Conservation (phyloP, 129 eudicot species). For the Ambrosia trifida region DNA sequence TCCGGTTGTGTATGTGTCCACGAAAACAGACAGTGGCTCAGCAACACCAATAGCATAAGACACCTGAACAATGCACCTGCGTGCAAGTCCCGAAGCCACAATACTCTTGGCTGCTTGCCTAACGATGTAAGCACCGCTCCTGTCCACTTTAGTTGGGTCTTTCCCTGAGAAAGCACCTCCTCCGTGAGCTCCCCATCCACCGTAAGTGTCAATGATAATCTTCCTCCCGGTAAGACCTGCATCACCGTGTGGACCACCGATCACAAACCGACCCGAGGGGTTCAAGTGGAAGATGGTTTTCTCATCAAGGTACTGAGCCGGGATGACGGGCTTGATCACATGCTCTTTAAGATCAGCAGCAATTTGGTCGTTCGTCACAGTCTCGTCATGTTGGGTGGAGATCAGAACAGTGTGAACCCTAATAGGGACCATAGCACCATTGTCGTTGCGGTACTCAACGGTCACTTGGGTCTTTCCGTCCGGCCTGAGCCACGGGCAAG, state of each 20-base stretch:
- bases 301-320: conserved; percentile 35
- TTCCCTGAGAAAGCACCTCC: conserved; percentile 46
- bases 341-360: conserved; percentile 60
- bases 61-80: conserved; percentile 58
- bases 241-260: conserved; percentile 56
- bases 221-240: conserved; percentile 52
- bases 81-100: conserved; percentile 57
- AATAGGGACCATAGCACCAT: conserved; percentile 58
- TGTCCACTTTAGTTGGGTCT: conserved; percentile 68
- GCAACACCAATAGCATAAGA: conserved; percentile 38
- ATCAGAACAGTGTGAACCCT: conserved; percentile 59
- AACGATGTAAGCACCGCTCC: conserved; percentile 44
- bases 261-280: conserved; percentile 10
- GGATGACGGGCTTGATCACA: conserved; percentile 39
- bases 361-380: conserved; percentile 49
- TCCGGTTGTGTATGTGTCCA: conserved; percentile 52
- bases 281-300: conserved; percentile 14
- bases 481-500: conserved; percentile 41
- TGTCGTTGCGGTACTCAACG: conserved; percentile 53
- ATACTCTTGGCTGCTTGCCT: conserved; percentile 51
- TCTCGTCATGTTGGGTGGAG: conserved; percentile 62
- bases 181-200: conserved; percentile 73
- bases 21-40: conserved; percentile 55
- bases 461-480: conserved; percentile 61
- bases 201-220: conserved; percentile 65